Evolutionary conservation across 495 filamentous ascomycete species (phyloP).

Genomic region (Aspergillus saccharolyticus): DNA sequence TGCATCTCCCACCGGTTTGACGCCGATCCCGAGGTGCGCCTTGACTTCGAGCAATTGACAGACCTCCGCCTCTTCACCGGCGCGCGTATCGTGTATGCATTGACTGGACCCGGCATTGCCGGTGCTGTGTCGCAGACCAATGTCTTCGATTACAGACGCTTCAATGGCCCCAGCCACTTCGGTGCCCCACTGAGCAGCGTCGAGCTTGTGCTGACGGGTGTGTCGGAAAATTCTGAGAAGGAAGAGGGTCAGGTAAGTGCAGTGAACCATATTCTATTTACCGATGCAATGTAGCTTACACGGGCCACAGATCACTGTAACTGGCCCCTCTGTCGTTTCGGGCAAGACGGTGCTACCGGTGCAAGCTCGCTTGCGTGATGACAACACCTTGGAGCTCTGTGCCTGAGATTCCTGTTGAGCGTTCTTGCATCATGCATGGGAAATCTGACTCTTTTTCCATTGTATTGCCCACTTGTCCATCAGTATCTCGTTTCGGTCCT

Average conservation of each 20-base stretch:
- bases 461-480: background rate
- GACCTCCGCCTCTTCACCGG: slow-evolving; percentile 77
- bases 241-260: slow-evolving; percentile 57
- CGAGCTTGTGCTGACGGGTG: slow-evolving; percentile 63
- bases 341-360: slow-evolving; percentile 25
- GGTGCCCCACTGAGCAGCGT: slow-evolving; percentile 74
- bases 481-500: background rate
- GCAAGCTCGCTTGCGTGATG: slow-evolving; percentile 34
- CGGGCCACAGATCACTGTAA: slow-evolving; percentile 29
- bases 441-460: background rate
- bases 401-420: background rate
- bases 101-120: slow-evolving; percentile 75
- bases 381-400: slow-evolving; percentile 38
- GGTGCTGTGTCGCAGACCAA: slow-evolving; percentile 81
- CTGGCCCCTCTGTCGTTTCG: slow-evolving; percentile 38
- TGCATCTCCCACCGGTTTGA: slow-evolving; percentile 38
- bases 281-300: background rate
- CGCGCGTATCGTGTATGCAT: slow-evolving; percentile 76
- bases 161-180: slow-evolving; percentile 61
- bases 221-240: slow-evolving; percentile 56
- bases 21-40: slow-evolving; percentile 28
- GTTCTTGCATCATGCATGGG: slow-evolving; percentile 5
- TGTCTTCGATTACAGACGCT: slow-evolving; percentile 78
- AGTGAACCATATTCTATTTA: background rate
- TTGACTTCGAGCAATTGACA: slow-evolving; percentile 64